Evolutionary conservation across 139 green algal genomes (phyloP).

Genomic region (Micromonas commoda): DNA sequence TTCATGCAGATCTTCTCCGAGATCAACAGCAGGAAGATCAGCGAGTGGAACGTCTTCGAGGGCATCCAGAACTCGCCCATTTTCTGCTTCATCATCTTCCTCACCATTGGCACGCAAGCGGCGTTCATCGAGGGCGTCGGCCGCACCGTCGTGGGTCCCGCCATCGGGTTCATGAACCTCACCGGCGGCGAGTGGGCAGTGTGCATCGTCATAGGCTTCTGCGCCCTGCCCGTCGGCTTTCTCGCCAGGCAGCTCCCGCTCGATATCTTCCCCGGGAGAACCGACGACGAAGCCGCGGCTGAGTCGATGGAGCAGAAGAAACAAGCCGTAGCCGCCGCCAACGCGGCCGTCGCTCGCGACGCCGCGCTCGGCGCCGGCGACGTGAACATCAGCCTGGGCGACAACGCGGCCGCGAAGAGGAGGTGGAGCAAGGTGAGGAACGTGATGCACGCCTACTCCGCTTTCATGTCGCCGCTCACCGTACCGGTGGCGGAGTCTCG

Average conservation of each 20-base stretch:
- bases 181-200: conserved; percentile 10
- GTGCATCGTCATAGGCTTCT: conserved; percentile 5
- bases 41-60: conserved; percentile 34
- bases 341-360: too few species aligned
- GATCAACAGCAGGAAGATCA: conserved; percentile 66
- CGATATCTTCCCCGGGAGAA: conserved; percentile 2
- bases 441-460: too few species aligned
- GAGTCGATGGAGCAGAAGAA: too few species aligned
- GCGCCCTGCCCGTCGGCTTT: conserved; percentile 1
- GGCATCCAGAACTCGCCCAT: conserved; percentile 29
- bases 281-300: too few species aligned
- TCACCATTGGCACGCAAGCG: conserved; percentile 3
- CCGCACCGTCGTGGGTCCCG: conserved; percentile 16
- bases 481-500: too few species aligned
- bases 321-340: too few species aligned
- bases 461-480: too few species aligned
- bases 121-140: conserved; percentile 24
- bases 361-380: too few species aligned
- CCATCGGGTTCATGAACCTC: conserved; percentile 9
- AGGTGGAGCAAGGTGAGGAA: too few species aligned
- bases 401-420: too few species aligned
- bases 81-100: conserved; percentile 17
- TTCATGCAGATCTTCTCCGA: conserved; percentile 84
- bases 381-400: too few species aligned
- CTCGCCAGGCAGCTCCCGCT: background rate